Evolutionary conservation across 805 yeast genomes (phyloP), one percentile per base, ranked within the genome.

Genomic region (Cyberlindnera suaveolens): DNA sequence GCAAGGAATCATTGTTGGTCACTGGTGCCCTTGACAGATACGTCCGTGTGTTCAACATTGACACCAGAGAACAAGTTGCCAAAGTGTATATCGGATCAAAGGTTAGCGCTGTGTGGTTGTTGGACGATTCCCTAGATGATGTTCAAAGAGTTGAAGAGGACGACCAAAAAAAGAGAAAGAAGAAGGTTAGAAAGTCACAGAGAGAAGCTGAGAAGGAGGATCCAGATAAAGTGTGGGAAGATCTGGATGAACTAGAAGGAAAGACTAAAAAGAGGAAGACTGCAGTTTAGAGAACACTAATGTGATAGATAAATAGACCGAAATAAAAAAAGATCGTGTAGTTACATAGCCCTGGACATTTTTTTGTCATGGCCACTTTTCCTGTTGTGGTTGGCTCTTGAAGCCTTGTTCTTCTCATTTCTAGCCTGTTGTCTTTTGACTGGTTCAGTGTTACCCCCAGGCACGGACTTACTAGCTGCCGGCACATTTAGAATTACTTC

Each of bases 11-110:
- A 9, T 57, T 82, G 26, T 56, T 90, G 7, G 80, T 80, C 3
- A 71, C 86, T 16, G 97, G 95, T 36, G 95, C 96, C 0, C 72
- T 90, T 18, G 99, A 93, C 58, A 73, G 96, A 55, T 91, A 88
- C 55, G 70, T 87, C 23, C 74, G 96, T 45, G 86, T 85, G 4
- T 91, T 76, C 62, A 83, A 88, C 47, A 58, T 79, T 5, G 65
- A 65, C 2, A 64, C 79, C 1, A 71, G 95, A 40, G 75, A 76
- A 36, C 67, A 78, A 39, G 40, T 65, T 13, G 88, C 79, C 7
- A 88, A 88, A 57, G 84, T 86, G 5, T 91, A 76, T 54, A 56
- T 83, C 23, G 95, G 95, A 2, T 76, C 87, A 5, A 88, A 85
- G 58, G 71, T 87, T 15, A 71, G 74, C 19, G 65, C 69, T 26